A percentile compares a stretch with the other conserved stretches of the same genome.
phyloP scores from a whole-genome alignment of 306 rosid species.

The Citrullus mucosospermus region DNA sequence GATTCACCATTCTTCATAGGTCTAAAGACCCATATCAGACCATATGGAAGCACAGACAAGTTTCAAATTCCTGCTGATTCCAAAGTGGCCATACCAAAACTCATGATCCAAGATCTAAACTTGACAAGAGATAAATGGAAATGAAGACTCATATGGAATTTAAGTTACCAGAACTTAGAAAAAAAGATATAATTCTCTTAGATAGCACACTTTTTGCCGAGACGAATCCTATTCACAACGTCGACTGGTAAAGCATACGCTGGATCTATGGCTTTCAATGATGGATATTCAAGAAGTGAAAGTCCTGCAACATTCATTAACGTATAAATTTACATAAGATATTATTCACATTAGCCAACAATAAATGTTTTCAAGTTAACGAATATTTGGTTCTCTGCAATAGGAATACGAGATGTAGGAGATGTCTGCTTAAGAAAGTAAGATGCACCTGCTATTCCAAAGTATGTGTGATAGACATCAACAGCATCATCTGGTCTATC shows the following conservation, averaged over 20 bases:
- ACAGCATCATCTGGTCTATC: slow-evolving; percentile 92
- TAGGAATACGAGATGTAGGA: not conserved
- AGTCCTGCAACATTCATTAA: slow-evolving; percentile 54
- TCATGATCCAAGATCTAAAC: not conserved
- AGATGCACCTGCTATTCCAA: slow-evolving; percentile 62
- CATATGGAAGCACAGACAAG: not conserved
- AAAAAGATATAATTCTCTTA: not conserved
- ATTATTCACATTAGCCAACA: not conserved
- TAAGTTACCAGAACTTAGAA: not conserved
- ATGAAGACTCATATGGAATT: not conserved
- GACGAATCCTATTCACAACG: slow-evolving; percentile 47
- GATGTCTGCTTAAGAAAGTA: not conserved
- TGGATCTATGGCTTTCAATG: slow-evolving; percentile 67
- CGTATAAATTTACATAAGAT: not conserved
- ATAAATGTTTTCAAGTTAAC: not conserved
- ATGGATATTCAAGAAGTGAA: slow-evolving; percentile 85
- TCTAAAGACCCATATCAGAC: not conserved
- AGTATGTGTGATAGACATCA: slow-evolving; percentile 79
- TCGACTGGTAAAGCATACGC: slow-evolving; percentile 84
- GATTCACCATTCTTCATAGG: not conserved
- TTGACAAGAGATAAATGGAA: not conserved
- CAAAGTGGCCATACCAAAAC: not conserved
- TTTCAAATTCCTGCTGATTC: not conserved
- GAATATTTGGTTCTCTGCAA: not conserved
- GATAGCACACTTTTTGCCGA: slow-evolving; percentile 12